Base-by-base conservation (phyloP, 805 yeast genomes). In the Starmerella gropengiesseri region DNA sequence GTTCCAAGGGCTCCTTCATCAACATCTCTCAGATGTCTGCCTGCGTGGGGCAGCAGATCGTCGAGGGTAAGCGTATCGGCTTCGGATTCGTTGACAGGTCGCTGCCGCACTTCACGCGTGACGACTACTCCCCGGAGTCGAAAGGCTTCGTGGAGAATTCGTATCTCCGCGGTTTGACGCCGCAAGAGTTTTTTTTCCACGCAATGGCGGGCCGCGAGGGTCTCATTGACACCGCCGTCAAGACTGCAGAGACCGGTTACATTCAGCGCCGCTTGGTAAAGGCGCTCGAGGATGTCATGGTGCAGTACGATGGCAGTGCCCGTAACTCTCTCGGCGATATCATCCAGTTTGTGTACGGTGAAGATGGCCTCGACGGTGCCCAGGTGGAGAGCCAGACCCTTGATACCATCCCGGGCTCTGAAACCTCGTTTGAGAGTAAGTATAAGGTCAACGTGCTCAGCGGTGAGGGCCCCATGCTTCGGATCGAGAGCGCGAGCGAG, bases 121-220 rank as follows among this genome's bases (percentile, higher is more conserved):
- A 91, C 67, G 98, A 91, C 63, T 91, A 91, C 63, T 84, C 95
- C 39, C 97, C 98, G 18, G 98, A 91, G 64, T 89, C 97, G 3
- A 86, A 86, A 62, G 99, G 99, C 55, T 91, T 91, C 57, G 94
- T 91, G 47, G 95, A 93, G 64, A 91, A 91, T 61, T 91, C 98
- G 12, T 91, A 91, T 60, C 71, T 89, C 60, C 78, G 97, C 70
- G 99, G 99, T 29, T 72, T 91, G 58, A 87, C 98, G 5, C 98
- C 99, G 26, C 97, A 91, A 64, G 99, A 91, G 64, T 91, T 91
- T 64, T 87, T 91, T 63, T 91, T 91, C 80, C 99, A 91, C 63
- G 96, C 97, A 41, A 91, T 91, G 95, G 97, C 98, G 60, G 99
- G 99, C 70, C 85, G 99, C 74, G 99, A 91, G 69, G 99, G 99